These are phyloP conservation scores for Podila epigama DNA, from an alignment of 192 early-diverging fungal species.

Conservation along the genomic window DNA sequence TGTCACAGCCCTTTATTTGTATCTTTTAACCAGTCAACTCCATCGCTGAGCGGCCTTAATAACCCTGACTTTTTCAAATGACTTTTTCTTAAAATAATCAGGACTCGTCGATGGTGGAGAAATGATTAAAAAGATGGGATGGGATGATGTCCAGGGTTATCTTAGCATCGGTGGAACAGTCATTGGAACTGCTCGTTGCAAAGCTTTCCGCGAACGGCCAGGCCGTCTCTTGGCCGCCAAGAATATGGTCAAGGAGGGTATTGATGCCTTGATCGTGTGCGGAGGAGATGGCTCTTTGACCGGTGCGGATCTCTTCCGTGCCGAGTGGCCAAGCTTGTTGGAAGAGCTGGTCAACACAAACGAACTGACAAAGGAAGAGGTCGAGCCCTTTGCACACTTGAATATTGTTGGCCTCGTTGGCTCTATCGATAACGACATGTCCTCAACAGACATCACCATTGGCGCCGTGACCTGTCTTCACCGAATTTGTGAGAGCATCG, in stretches of 20 bases:
- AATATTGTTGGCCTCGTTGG: conserved; percentile 97
- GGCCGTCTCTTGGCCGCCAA: conserved; percentile 84
- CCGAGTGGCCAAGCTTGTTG: conserved; percentile 89
- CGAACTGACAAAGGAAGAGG: conserved; percentile 65
- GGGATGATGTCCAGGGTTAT: conserved; percentile 93
- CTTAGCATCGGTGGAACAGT: conserved; percentile 88
- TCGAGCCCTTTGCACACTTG: conserved; percentile 67
- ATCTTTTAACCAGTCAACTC: not conserved
- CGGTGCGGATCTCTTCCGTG: conserved; percentile 89
- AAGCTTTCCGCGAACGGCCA: conserved; percentile 81
- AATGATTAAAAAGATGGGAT: conserved; percentile 82
- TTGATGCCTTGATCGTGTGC: conserved; percentile 94
- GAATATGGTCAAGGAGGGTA: conserved; percentile 90
- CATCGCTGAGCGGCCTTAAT: too few relatives aligned
- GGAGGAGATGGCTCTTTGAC: conserved; percentile 98
- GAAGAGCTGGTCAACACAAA: conserved; percentile 70
- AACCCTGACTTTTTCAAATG: not conserved
- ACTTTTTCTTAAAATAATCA: conserved; percentile 25
- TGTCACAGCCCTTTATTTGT: not conserved
- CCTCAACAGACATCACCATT: conserved; percentile 92
- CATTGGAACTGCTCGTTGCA: conserved; percentile 94
- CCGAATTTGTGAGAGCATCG: conserved; percentile 95
- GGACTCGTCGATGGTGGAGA: conserved; percentile 93
- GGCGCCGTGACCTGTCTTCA: conserved; percentile 93
- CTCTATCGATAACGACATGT: conserved; percentile 96